phyloP scores from a whole-genome alignment of 2,329 filamentous ascomycete species.

The Clarireedia monteithiana region DNA sequence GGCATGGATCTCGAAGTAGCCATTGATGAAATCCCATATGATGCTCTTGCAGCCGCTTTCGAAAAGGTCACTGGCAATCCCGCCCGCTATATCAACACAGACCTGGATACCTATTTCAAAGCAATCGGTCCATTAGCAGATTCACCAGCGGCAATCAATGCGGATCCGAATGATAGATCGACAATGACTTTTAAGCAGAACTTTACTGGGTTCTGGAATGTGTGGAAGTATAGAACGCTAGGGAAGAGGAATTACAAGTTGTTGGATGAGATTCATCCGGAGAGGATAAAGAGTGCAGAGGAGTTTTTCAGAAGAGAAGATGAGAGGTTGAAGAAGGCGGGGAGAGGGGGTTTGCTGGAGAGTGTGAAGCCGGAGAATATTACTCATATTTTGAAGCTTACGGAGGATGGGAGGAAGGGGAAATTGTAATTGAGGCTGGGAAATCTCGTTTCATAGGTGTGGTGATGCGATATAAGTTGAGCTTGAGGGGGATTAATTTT shows the following conservation, averaged over 20 bases:
- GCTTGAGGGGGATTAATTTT: too few species aligned
- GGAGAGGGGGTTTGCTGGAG: conserved; percentile 31
- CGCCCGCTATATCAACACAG: conserved; percentile 33
- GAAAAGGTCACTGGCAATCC: conserved; percentile 35
- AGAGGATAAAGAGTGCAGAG: conserved; percentile 39
- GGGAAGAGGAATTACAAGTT: conserved; percentile 37
- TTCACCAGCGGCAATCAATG: conserved; percentile 30
- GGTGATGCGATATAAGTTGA: too few species aligned
- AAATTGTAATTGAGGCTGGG: conserved; percentile 9
- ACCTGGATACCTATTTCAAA: conserved; percentile 31
- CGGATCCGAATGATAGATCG: conserved; percentile 30
- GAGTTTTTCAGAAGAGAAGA: conserved; percentile 40
- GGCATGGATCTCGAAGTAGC: conserved; percentile 39
- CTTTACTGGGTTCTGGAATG: conserved; percentile 44
- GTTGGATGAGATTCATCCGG: conserved; percentile 44
- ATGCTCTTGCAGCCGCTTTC: conserved; percentile 36
- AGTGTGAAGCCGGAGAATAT: conserved; percentile 23
- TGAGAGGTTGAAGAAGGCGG: conserved; percentile 25
- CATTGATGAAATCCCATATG: conserved; percentile 35
- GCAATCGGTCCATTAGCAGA: conserved; percentile 15
- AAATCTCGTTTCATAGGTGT: too few species aligned
- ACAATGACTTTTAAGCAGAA: conserved; percentile 37
- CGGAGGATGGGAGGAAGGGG: conserved; percentile 23
- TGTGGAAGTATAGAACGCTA: conserved; percentile 37
- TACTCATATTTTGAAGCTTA: conserved; percentile 24